phyloP scores from a whole-genome alignment of 2,329 filamentous ascomycete species.

The Cyclaneusma minus region DNA sequence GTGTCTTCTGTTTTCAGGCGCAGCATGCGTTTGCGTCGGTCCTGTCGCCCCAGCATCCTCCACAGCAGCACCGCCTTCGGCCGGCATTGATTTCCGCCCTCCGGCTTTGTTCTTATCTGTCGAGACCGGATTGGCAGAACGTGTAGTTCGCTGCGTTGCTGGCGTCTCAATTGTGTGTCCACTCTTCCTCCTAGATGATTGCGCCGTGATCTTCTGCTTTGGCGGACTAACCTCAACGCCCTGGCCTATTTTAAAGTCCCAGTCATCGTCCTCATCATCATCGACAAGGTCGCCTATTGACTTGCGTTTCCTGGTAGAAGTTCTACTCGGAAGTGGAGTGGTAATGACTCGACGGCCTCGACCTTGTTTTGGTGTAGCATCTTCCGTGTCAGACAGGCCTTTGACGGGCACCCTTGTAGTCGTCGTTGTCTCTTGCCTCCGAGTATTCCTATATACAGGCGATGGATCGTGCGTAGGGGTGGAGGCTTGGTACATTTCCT shows the following conservation, averaged over 20 bases:
- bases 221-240: slow-evolving; percentile 9
- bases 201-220: slow-evolving; percentile 14
- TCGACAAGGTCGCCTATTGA: slow-evolving; percentile 12
- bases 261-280: slow-evolving; percentile 12
- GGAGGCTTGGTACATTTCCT: slow-evolving; percentile 10
- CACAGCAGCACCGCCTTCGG: slow-evolving; percentile 6
- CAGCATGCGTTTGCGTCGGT: not conserved
- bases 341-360: slow-evolving; percentile 26
- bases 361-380: slow-evolving; percentile 22
- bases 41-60: slow-evolving; percentile 1
- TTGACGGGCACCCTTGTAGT: slow-evolving; percentile 18
- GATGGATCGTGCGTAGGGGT: slow-evolving; percentile 8
- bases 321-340: slow-evolving; percentile 20
- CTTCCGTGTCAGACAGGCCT: slow-evolving; percentile 17
- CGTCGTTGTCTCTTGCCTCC: slow-evolving; percentile 13
- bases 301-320: slow-evolving; percentile 10
- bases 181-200: slow-evolving; percentile 11
- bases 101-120: slow-evolving; percentile 10
- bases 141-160: slow-evolving; percentile 2
- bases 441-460: slow-evolving; percentile 7
- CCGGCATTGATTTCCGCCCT: slow-evolving; percentile 7
- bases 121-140: slow-evolving; percentile 4
- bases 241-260: slow-evolving; percentile 10
- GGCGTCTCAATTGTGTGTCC: slow-evolving; percentile 7
- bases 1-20: slow-evolving; percentile 6